Base-by-base conservation (phyloP, 2,329 filamentous ascomycete genomes). In the Cytospora schulzeri region DNA sequence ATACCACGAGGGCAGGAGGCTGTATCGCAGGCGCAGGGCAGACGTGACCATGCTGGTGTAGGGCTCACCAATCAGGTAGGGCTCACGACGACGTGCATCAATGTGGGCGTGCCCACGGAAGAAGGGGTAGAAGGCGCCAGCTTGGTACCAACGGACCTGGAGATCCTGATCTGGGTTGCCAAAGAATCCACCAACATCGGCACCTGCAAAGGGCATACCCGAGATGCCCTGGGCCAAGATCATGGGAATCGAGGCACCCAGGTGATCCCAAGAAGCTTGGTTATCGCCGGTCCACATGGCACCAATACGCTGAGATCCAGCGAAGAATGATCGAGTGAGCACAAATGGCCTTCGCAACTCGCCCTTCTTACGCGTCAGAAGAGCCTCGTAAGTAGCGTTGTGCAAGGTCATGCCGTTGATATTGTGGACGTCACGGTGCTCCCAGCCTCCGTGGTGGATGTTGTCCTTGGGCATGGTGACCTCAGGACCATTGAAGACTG, bases 271-370 rank as follows among this genome's bases (percentile, higher is more conserved):
- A 28, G 86, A 88, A 14, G 95, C 95, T 75, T 95, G 91, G 79
- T 99, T 99, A 75, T 99, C 95, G 66, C 95, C 95, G 24, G 95
- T 99, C 95, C 95, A 99, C 93, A 97, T 97, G 65, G 95, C 94
- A 68, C 92, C 92, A 51, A 92, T 80, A 63, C 94, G 88, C 78
- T 99, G 95, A 62, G 91, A 93, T 41, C 95, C 95, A 15, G 94
- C 87, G 74, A 89, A 99, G 80, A 96, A 99, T 0, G 93, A 91
- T 35, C 95, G 90, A 1, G 95, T 99, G 59, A 99, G 85, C 14
- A 97, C 87, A 74, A 99, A 99, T 0, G 95, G 95, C 6, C 95
- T 90, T 38, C 90, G 88, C 31, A 89, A 79, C 76, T 96, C 93
- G 60, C 92, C 92, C 77, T 93, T 91, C 79, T 95, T 93, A 69